phyloP scores from a whole-genome alignment of 2,329 filamentous ascomycete genomes.

The Trichophyton rubrum region DNA sequence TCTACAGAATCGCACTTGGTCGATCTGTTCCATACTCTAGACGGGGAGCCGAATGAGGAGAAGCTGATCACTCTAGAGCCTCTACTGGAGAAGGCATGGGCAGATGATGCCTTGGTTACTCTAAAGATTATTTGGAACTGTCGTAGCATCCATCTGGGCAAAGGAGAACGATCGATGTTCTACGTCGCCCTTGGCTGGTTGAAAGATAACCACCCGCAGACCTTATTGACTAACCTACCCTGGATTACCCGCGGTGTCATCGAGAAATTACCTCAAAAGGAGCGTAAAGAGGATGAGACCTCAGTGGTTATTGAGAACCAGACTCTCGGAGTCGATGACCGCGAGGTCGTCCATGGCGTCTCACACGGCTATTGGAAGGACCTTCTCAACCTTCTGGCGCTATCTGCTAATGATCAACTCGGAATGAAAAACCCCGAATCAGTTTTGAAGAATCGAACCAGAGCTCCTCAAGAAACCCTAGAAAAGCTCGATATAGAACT shows the following conservation, averaged over 20 bases:
- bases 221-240: conserved; percentile 41
- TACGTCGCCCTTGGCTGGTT: conserved; percentile 48
- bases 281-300: conserved; percentile 23
- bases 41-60: conserved; percentile 29
- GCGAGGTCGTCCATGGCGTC: conserved; percentile 38
- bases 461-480: not conserved
- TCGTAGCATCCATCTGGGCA: conserved; percentile 50
- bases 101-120: conserved; percentile 36
- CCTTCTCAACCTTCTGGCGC: conserved; percentile 44
- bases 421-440: conserved; percentile 29
- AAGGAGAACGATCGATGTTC: conserved; percentile 37
- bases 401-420: conserved; percentile 40
- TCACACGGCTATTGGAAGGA: conserved; percentile 54
- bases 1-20: conserved; percentile 38
- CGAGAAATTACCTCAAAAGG: conserved; percentile 39
- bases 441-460: conserved; percentile 29
- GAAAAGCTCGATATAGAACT: not conserved
- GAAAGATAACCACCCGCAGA: conserved; percentile 42
- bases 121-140: conserved; percentile 50
- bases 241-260: conserved; percentile 47
- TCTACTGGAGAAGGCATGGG: conserved; percentile 41
- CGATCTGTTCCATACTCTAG: conserved; percentile 44
- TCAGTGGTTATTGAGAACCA: conserved; percentile 22
- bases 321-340: conserved; percentile 24
- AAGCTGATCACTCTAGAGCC: conserved; percentile 23